Conservation (phyloP, 106 monocot species). For the Alisma plantagoaquatica region DNA sequence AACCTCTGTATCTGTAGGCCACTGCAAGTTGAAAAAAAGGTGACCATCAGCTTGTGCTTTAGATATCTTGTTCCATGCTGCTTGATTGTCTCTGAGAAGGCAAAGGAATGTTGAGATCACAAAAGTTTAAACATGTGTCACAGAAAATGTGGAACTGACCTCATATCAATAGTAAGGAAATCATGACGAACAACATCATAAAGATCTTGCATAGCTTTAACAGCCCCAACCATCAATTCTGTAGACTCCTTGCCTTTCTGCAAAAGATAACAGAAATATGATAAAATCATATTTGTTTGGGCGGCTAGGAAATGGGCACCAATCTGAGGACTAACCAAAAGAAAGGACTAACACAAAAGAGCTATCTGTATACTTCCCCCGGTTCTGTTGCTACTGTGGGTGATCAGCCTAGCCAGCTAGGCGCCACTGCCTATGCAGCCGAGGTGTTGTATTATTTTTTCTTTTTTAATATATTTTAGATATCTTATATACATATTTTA, state of each 20-base stretch:
- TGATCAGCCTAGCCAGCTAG: too few species aligned
- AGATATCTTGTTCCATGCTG: slow-evolving; percentile 47
- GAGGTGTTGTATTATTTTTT: too few species aligned
- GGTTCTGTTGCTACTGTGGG: too few species aligned
- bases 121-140: background rate
- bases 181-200: slow-evolving; percentile 86
- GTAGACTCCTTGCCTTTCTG: slow-evolving; percentile 52
- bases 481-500: too few species aligned
- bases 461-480: too few species aligned
- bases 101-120: background rate
- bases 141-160: slow-evolving; percentile 20
- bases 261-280: background rate
- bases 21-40: slow-evolving; percentile 68
- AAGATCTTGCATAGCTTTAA: slow-evolving; percentile 89
- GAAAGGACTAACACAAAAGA: too few species aligned
- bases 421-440: too few species aligned
- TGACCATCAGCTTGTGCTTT: slow-evolving; percentile 65
- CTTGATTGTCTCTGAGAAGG: slow-evolving; percentile 36
- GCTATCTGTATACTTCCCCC: too few species aligned
- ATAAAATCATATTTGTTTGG: background rate
- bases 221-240: slow-evolving; percentile 51
- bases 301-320: background rate
- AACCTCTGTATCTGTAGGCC: slow-evolving; percentile 72
- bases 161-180: slow-evolving; percentile 61
- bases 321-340: background rate